phyloP scores from a whole-genome alignment of 1,284 basidiomycete species.

The Neolentinus lepideus region DNA sequence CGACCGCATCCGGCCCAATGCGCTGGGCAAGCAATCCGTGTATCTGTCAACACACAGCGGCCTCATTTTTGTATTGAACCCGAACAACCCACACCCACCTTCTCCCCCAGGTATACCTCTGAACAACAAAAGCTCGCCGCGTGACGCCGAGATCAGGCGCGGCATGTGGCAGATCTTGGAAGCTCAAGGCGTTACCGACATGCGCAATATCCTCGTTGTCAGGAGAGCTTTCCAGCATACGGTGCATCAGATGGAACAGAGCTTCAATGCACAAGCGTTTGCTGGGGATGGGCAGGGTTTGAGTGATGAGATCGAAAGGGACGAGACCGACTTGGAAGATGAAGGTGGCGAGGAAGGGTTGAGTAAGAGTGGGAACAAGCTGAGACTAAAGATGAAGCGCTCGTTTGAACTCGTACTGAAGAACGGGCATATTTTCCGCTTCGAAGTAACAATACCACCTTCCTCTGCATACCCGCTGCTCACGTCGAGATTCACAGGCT shows the following conservation, averaged over 20 bases:
- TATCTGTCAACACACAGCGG: conserved; percentile 75
- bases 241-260: conserved; percentile 29
- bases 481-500: conserved; percentile 2
- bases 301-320: conserved; percentile 28
- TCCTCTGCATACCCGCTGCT: background rate
- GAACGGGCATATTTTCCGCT: conserved; percentile 63
- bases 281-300: conserved; percentile 29
- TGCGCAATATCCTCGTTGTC: conserved; percentile 59
- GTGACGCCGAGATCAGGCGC: conserved; percentile 48
- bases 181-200: conserved; percentile 61
- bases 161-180: conserved; percentile 61
- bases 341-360: conserved; percentile 62
- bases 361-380: conserved; percentile 33
- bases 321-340: conserved; percentile 48
- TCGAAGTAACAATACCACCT: conserved; percentile 48
- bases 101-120: conserved; percentile 49
- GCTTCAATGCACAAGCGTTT: conserved; percentile 14
- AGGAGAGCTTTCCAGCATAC: conserved; percentile 50
- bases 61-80: conserved; percentile 55
- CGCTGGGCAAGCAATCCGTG: conserved; percentile 49
- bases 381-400: conserved; percentile 49
- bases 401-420: conserved; percentile 73
- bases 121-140: conserved; percentile 29
- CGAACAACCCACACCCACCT: conserved; percentile 57
- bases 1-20: conserved; percentile 59